Conservation (phyloP, 108 stramenopile genomes). For the Nannochloropsis granulata region DNA sequence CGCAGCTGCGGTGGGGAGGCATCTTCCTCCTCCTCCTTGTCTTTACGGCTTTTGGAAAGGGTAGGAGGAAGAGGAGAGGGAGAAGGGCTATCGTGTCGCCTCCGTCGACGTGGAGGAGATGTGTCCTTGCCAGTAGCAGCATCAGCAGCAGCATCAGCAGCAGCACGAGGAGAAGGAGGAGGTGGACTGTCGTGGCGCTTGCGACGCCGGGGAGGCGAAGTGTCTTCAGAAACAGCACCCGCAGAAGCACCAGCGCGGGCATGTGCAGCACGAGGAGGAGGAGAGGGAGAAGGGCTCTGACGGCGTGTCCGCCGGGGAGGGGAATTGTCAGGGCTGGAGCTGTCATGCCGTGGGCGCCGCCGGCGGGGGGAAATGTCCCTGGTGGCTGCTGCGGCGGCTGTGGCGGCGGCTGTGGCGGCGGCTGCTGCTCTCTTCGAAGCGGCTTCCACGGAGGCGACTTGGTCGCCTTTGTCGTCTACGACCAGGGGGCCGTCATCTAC, state of each 20-base stretch:
- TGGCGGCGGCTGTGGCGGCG: not conserved
- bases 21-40: not conserved
- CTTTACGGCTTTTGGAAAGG: not conserved
- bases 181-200: not conserved
- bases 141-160: not conserved
- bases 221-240: not conserved
- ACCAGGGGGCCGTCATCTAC: not conserved
- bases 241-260: too few species aligned
- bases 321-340: not conserved
- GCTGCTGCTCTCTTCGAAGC: too few species aligned
- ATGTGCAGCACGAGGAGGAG: too few species aligned
- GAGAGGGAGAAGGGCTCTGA: not conserved
- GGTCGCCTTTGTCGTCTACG: not conserved
- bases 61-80: not conserved
- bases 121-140: not conserved
- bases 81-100: not conserved
- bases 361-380: not conserved
- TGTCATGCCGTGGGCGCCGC: not conserved
- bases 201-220: not conserved
- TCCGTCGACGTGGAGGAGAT: slow-evolving; percentile 6
- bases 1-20: not conserved
- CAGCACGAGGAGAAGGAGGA: not conserved
- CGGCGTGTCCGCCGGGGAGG: not conserved
- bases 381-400: not conserved
- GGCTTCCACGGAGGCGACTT: not conserved